Conservation (phyloP, 139 green algal genomes). For the Choricystis sp. region DNA sequence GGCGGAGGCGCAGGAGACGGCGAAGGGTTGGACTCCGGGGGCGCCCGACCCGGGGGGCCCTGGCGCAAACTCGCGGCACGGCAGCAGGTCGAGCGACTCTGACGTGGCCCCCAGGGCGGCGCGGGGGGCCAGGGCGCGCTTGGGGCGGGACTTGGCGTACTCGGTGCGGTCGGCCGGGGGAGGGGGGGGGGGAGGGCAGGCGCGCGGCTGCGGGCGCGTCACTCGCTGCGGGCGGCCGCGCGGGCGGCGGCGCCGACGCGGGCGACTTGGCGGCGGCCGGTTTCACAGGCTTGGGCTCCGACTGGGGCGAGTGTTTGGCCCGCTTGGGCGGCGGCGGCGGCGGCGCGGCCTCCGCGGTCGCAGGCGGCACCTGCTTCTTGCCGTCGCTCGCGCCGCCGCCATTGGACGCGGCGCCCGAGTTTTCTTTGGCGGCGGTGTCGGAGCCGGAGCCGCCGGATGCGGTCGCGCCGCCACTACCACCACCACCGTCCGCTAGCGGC, state of each 20-base stretch:
- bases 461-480: too few relatives aligned
- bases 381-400: too few relatives aligned
- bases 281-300: neutral
- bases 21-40: conserved; percentile 40
- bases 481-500: too few relatives aligned
- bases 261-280: neutral
- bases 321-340: neutral
- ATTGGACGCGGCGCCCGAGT: too few relatives aligned
- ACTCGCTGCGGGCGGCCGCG: neutral
- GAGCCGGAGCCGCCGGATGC: too few relatives aligned
- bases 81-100: conserved; percentile 44
- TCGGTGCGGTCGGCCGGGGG: conserved; percentile 28
- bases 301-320: neutral
- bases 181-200: neutral
- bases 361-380: neutral
- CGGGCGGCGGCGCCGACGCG: conserved; percentile 9
- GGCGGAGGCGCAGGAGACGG: conserved; percentile 27
- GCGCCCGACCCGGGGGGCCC: conserved; percentile 25
- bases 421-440: too few relatives aligned
- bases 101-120: conserved; percentile 35
- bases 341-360: neutral
- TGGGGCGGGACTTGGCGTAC: conserved; percentile 43
- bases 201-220: too few relatives aligned
- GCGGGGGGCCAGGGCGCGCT: conserved; percentile 8
- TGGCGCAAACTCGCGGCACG: conserved; percentile 31